phyloP scores from a whole-genome alignment of 2,329 filamentous ascomycete genomes.

The Calonectria pauciramosa region DNA sequence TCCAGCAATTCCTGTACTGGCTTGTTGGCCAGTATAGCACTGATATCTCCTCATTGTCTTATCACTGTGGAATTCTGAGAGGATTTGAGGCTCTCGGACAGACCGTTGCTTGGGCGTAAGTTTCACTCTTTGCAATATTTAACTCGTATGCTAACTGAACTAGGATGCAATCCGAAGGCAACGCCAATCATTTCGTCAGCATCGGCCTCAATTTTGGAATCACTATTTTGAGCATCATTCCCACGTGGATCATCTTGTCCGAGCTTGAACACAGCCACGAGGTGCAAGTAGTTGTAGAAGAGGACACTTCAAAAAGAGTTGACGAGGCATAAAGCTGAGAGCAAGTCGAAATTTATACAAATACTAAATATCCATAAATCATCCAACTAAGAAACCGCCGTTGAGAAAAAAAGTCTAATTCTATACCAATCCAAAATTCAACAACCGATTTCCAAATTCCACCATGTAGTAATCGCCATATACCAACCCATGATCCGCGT shows the following conservation, averaged over 20 bases:
- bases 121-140: background rate
- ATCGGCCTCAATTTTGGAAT: conserved; percentile 1
- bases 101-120: conserved; percentile 4
- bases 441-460: conserved; percentile 61
- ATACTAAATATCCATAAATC: background rate
- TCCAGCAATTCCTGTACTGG: conserved; percentile 30
- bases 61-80: background rate
- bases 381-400: background rate
- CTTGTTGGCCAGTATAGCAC: conserved; percentile 25
- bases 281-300: conserved; percentile 3
- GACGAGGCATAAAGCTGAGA: background rate
- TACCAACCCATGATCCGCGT: conserved; percentile 57
- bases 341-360: no score
- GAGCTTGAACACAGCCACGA: conserved; percentile 1
- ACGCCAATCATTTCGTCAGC: conserved; percentile 1
- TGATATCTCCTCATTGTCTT: background rate
- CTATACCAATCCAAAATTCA: conserved; percentile 50
- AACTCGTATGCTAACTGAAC: background rate
- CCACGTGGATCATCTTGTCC: background rate
- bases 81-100: conserved; percentile 8
- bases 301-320: background rate
- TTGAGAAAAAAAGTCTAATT: background rate
- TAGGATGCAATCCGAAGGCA: conserved; percentile 3
- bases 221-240: background rate
- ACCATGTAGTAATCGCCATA: conserved; percentile 65